Percentiles rank a stretch among this genome's conserved stretches.
These are phyloP conservation scores for Penicillium canescens DNA, from an alignment of 495 filamentous ascomycete genomes.

Conservation along the genomic window DNA sequence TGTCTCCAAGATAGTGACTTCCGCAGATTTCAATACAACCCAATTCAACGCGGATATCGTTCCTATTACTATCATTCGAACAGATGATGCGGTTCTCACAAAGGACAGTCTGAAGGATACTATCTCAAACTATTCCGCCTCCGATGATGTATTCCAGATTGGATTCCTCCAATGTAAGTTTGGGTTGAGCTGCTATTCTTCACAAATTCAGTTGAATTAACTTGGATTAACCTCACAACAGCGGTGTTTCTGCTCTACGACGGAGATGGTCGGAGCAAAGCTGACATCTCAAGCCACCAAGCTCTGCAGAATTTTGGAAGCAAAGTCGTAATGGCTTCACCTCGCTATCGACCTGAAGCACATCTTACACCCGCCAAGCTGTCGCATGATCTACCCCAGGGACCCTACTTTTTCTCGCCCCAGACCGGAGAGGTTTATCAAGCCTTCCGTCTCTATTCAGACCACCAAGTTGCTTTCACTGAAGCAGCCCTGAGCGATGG, in stretches of 20 bases:
- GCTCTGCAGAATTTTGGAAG: not conserved
- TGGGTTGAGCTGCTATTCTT: conserved; percentile 1
- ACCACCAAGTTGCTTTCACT: conserved; percentile 40
- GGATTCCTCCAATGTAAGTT: conserved; percentile 34
- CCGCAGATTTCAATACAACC: conserved; percentile 25
- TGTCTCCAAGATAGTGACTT: conserved; percentile 9
- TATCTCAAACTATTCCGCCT: conserved; percentile 24
- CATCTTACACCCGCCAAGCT: conserved; percentile 4
- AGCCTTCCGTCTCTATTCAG: conserved; percentile 43
- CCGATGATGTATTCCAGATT: conserved; percentile 45
- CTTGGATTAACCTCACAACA: not conserved
- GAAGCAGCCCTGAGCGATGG: conserved; percentile 34
- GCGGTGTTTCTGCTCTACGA: conserved; percentile 7
- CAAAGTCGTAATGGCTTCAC: conserved; percentile 8
- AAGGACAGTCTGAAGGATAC: conserved; percentile 18
- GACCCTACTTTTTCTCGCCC: conserved; percentile 49
- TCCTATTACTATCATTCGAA: conserved; percentile 42
- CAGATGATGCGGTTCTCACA: conserved; percentile 9
- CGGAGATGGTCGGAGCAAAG: conserved; percentile 1
- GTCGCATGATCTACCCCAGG: conserved; percentile 30
- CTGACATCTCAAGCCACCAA: not conserved
- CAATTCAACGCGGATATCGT: conserved; percentile 25
- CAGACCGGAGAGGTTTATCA: conserved; percentile 36
- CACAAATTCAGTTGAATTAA: too few relatives aligned
- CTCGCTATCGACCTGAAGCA: not conserved